These are phyloP conservation scores for Trichoderma sp. DNA, from an alignment of 2,329 filamentous ascomycete genomes.

Conservation along the genomic window DNA sequence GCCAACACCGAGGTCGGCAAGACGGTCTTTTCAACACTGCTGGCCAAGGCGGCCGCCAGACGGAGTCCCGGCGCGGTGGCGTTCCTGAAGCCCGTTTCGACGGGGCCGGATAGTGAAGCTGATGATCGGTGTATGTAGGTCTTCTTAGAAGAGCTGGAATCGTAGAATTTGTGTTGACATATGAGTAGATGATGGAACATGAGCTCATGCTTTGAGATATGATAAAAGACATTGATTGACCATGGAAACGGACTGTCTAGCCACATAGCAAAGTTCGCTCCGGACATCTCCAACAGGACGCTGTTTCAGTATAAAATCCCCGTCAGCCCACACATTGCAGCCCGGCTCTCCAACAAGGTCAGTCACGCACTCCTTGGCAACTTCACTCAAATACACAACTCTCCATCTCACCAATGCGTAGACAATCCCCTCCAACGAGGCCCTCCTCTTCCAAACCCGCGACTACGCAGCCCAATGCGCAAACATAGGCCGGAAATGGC, in stretches of 20 bases:
- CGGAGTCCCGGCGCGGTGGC: conserved; percentile 53
- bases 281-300: conserved; percentile 53
- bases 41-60: conserved; percentile 65
- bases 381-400: too few species aligned
- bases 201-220: background rate
- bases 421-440: conserved; percentile 54
- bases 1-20: conserved; percentile 86
- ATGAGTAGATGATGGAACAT: conserved; percentile 11
- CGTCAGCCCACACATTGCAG: conserved; percentile 77
- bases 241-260: conserved; percentile 43
- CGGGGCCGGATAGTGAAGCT: conserved; percentile 68
- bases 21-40: conserved; percentile 74
- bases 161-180: background rate
- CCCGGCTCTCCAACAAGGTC: conserved; percentile 51
- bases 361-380: conserved; percentile 21
- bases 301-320: conserved; percentile 74
- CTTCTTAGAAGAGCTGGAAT: too few species aligned
- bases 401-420: conserved; percentile 33
- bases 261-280: conserved; percentile 64
- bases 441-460: conserved; percentile 48
- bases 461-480: conserved; percentile 50
- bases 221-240: background rate
- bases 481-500: conserved; percentile 52
- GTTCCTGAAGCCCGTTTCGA: conserved; percentile 83
- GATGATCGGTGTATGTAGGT: conserved; percentile 67